phyloP scores from a whole-genome alignment of 2,329 filamentous ascomycete genomes.

The Pyrenophora graminea region DNA sequence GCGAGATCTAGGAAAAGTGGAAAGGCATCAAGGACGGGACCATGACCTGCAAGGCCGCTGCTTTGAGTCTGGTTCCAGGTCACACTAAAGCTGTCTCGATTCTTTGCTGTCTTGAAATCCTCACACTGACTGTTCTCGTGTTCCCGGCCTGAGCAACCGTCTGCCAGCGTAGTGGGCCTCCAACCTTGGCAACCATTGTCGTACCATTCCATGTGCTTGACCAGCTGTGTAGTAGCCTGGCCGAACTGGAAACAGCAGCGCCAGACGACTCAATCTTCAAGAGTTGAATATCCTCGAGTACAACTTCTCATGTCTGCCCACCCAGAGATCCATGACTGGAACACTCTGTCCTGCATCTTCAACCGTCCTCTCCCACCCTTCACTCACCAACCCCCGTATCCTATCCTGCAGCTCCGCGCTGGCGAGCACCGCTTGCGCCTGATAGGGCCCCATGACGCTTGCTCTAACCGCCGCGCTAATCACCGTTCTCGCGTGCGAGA shows the following conservation, averaged over 20 bases:
- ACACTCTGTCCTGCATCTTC: conserved; percentile 75
- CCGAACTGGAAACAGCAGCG: too few species aligned
- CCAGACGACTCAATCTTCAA: conserved; percentile 41
- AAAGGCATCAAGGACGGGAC: too few species aligned
- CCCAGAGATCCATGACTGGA: conserved; percentile 80
- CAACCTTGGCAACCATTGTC: neutral
- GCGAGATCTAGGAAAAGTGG: too few species aligned
- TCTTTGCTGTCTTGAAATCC: neutral
- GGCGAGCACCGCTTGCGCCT: conserved; percentile 74
- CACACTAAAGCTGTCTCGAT: neutral
- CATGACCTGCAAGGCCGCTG: too few species aligned
- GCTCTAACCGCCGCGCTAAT: conserved; percentile 77
- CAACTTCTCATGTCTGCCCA: conserved; percentile 78
- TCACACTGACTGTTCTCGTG: neutral
- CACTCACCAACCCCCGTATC: conserved; percentile 62
- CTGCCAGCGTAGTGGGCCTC: neutral
- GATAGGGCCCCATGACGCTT: conserved; percentile 78
- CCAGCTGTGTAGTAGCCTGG: neutral
- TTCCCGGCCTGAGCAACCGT: neutral
- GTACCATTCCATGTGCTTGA: neutral
- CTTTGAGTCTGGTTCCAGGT: neutral
- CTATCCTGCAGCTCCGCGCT: conserved; percentile 60
- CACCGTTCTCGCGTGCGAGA: conserved; percentile 76
- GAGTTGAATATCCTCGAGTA: conserved; percentile 90
- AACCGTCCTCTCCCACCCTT: conserved; percentile 62